Percentiles rank a stretch among this genome's conserved stretches.
Evolutionary conservation across 202 grass and related monocot species (phyloP).

Genomic region (Zizania palustris): DNA sequence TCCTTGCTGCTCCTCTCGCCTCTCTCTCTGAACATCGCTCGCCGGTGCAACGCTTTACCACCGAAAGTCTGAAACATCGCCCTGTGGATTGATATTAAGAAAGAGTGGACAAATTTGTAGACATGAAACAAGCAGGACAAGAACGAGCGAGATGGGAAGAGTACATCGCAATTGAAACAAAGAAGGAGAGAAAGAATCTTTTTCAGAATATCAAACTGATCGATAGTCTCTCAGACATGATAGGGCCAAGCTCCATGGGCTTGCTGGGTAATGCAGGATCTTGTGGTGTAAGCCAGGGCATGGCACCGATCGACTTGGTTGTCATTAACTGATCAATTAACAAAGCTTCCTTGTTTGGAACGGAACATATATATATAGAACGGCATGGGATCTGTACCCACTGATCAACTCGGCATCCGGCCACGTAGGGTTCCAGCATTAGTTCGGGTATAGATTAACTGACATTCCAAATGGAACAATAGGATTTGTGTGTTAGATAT

Average conservation of each 20-base stretch:
- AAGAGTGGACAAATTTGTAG: no score
- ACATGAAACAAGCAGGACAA: no score
- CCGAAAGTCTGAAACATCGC: neutral
- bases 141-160: no score
- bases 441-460: neutral
- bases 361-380: slow-evolving; percentile 5
- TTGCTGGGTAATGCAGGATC: neutral
- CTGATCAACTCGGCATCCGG: slow-evolving; percentile 5
- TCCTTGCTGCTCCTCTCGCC: neutral
- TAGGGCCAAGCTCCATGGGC: no score
- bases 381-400: slow-evolving; percentile 24
- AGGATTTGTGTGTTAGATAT: no score
- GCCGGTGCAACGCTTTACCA: neutral
- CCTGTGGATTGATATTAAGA: no score
- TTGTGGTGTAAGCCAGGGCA: slow-evolving; percentile 22
- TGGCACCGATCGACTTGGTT: neutral
- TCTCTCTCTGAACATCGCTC: neutral
- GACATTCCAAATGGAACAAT: slow-evolving; percentile 1
- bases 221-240: no score
- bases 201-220: no score
- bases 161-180: no score
- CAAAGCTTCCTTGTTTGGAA: slow-evolving; percentile 39
- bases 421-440: neutral
- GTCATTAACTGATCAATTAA: slow-evolving; percentile 11
- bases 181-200: no score